phyloP scores from a whole-genome alignment of 192 early-diverging fungal genomes.

The Linnemannia schmuckeri region DNA sequence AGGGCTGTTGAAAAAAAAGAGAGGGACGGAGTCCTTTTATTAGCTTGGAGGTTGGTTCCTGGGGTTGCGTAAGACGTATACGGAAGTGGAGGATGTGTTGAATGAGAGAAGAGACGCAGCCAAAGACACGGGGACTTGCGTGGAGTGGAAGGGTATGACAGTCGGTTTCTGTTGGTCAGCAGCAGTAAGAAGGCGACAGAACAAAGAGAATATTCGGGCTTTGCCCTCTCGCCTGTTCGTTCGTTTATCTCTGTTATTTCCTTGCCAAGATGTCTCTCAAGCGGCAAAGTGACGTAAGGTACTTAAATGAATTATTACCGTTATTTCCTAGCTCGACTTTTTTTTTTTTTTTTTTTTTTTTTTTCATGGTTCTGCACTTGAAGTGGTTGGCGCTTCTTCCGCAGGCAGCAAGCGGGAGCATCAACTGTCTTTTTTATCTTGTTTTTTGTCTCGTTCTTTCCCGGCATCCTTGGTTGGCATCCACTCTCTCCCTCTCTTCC shows the following conservation, averaged over 20 bases:
- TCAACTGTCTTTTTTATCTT: background rate
- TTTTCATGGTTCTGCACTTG: no score
- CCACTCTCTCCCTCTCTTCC: background rate
- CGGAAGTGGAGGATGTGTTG: no score
- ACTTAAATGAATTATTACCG: no score
- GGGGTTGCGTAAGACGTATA: background rate
- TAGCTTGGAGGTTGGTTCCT: background rate
- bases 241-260: background rate
- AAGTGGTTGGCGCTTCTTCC: no score
- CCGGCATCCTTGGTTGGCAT: background rate
- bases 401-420: background rate
- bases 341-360: no score
- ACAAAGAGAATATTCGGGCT: background rate
- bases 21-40: background rate
- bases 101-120: background rate
- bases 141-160: background rate
- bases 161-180: background rate
- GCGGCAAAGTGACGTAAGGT: no score
- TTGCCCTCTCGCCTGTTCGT: background rate
- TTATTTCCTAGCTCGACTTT: no score
- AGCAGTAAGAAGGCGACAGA: background rate
- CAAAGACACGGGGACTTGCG: background rate
- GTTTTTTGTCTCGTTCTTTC: background rate
- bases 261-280: background rate
- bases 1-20: constrained; percentile 13